Conservation (phyloP, 805 yeast genomes). For the Candida hungchunana region DNA sequence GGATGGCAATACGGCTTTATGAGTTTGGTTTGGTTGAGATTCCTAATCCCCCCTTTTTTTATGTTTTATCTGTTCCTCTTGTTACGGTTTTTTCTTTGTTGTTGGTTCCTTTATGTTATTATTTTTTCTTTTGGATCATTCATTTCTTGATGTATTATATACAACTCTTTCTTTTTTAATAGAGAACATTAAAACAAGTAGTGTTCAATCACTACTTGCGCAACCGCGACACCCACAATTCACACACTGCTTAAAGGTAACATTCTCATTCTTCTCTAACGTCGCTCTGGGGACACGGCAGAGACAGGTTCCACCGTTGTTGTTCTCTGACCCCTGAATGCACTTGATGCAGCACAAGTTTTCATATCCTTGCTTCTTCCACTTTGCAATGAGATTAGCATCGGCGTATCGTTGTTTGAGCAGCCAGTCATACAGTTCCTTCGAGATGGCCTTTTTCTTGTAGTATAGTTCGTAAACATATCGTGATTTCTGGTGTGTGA, state of each 20-base stretch:
- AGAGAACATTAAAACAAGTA: background rate
- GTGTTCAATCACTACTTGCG: conserved; percentile 58
- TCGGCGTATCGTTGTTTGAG: conserved; percentile 65
- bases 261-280: conserved; percentile 32
- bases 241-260: conserved; percentile 51
- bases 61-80: background rate
- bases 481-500: conserved; percentile 72
- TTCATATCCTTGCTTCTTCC: conserved; percentile 85
- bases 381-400: conserved; percentile 70
- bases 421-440: conserved; percentile 70
- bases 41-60: background rate
- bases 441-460: conserved; percentile 61
- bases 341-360: conserved; percentile 79
- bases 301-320: conserved; percentile 68
- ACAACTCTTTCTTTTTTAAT: background rate
- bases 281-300: conserved; percentile 74
- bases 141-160: conserved; percentile 10
- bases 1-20: conserved; percentile 2
- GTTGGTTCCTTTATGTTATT: background rate
- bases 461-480: conserved; percentile 74
- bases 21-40: background rate
- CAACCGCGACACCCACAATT: conserved; percentile 88
- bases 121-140: background rate
- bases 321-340: conserved; percentile 57
- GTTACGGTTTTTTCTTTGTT: background rate